Base-by-base conservation (phyloP, 129 eudicot species). In the Flaveria linearis region DNA sequence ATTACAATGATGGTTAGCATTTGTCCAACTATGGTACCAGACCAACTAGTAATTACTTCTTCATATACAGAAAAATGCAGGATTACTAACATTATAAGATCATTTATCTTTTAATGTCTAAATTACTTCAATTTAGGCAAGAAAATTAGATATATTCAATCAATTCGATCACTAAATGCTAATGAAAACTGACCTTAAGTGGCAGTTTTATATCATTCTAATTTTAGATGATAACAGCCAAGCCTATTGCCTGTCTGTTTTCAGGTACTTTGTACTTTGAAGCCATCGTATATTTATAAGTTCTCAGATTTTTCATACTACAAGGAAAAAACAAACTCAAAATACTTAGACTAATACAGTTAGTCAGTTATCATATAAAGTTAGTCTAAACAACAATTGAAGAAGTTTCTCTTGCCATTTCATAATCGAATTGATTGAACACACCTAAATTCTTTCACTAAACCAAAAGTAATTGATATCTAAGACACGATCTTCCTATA, bases 61-160 rank as follows among this genome's bases (percentile, higher is more conserved):
- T 73, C 68, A 13, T 56, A 2, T 25, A 60, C 68, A 84, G 63
- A 60, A 67, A 52, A 55, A 71, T 77, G 80, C 43, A 75, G 84
- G 77, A 51, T 76, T 46, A 53, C 20, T 64, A 16, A 53, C 60
- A 46, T n/a, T 4, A 46, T 58, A 46, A 62, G 79, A 5, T 36
- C 41, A 75, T 75, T 47, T 56, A 49, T 26, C 42, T 69, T 51
- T 23, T 78, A 69, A 71, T 20, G 71, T 46, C 57, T 57, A 39
- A 8, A 17, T 57, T 69, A 45, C 22, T 46, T 62, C 47, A 63
- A 9, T 71, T 74, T 74, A 61, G 78, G 43, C 17, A 60, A 57
- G 16, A 15, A 57, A 39, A 39, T 22, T 45, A 57, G 16, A 25
- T 61, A 43, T 14, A 4, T 25, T 74, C 60, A 36, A 74, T 23